Evolutionary conservation across 805 yeast species (phyloP), one percentile per base, ranked within the genome.

Genomic region (Lachancea quebecensis): DNA sequence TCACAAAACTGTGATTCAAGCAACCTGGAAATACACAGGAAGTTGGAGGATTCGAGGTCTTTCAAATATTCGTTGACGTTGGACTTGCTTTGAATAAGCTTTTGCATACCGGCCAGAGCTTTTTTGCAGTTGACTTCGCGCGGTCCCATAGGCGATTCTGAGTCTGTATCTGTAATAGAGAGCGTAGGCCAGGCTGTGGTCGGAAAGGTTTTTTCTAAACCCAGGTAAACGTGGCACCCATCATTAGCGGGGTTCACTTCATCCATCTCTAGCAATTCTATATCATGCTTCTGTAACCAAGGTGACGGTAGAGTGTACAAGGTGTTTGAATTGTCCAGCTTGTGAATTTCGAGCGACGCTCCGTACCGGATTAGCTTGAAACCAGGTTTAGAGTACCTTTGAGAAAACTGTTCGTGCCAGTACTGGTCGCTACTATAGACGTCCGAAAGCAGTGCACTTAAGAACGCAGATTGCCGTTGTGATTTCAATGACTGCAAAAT

Each of bases 361-460:
- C 61, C 55, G 45, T 49, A 63, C 38, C 45, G 54, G 18, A 65
- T 40, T 6, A 57, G 30, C 25, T 48, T 41, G 14, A 34, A n/a
- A 34, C 27, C 27, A 14, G 30, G 52, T 39, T 31, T 45, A 10
- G 30, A 39, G 25, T 48, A 48, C 17, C 59, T 47, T 14, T 44
- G 38, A 10, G 40, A 27, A 37, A 51, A 46, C n/a, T 41, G 49
- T 2, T 53, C 41, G 35, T 54, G 55, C 70, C 70, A 66, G 10
- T 56, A 27, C 39, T 61, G 65, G 30, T 64, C 60, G 1, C 58
- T 35, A 1, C 61, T 57, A 39, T 64, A 65, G 9, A 66, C 67
- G 45, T 66, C 68, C 1, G 64, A 55, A 31, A 66, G 38, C 2
- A 66, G 31, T 5, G 66, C 50, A 16, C 59, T 57, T 10, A 66